These are phyloP conservation scores for Solanum chacoense DNA, from an alignment of 305 asterid genomes.

Conservation along the genomic window DNA sequence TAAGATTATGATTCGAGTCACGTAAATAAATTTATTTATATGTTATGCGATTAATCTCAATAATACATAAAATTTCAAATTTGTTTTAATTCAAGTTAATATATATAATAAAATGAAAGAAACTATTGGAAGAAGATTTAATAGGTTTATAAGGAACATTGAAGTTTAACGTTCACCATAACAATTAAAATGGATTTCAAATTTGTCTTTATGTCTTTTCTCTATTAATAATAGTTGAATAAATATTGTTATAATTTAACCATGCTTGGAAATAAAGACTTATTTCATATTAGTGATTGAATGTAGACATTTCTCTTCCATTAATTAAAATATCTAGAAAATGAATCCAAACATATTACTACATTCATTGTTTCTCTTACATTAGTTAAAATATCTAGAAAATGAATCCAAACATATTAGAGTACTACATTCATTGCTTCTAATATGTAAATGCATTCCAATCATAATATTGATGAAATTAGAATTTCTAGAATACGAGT, in stretches of 20 bases:
- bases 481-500: background rate
- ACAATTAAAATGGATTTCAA: background rate
- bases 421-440: background rate
- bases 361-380: background rate
- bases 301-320: background rate
- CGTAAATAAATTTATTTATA: too few relatives aligned
- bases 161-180: background rate
- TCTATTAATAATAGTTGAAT: background rate
- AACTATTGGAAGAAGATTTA: background rate
- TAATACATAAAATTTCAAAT: too few relatives aligned
- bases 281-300: background rate
- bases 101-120: too few relatives aligned
- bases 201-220: too few relatives aligned
- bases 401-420: background rate
- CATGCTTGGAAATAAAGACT: background rate
- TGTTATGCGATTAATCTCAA: too few relatives aligned
- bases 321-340: background rate
- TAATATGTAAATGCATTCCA: background rate
- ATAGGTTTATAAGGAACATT: background rate
- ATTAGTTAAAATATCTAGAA: background rate
- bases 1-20: too few relatives aligned
- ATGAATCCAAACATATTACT: background rate
- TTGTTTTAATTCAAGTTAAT: background rate
- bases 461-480: background rate
- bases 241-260: background rate